These are phyloP conservation scores for Kodamaea fungicola DNA, from an alignment of 1,139 yeast species.

Conservation along the genomic window DNA sequence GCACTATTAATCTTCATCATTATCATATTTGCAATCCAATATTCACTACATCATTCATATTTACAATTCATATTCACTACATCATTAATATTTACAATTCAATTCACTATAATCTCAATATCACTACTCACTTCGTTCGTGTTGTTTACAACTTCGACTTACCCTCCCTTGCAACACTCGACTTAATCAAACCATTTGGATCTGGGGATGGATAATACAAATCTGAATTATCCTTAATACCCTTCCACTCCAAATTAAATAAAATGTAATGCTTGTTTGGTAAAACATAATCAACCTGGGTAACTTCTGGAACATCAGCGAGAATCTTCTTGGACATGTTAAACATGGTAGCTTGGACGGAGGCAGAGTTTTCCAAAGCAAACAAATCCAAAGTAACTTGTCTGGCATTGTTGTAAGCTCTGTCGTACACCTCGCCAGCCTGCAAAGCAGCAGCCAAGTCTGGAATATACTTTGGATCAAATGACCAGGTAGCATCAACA, in stretches of 20 bases:
- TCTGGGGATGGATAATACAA: slow-evolving; percentile 87
- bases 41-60: too few species aligned
- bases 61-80: too few species aligned
- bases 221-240: slow-evolving; percentile 73
- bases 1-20: too few species aligned
- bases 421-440: slow-evolving; percentile 67
- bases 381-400: slow-evolving; percentile 69
- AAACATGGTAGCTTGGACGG: slow-evolving; percentile 95
- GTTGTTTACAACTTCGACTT: slow-evolving; percentile 38
- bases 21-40: too few species aligned
- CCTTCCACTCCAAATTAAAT: slow-evolving; percentile 80
- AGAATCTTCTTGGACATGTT: slow-evolving; percentile 80
- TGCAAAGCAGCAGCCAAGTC: slow-evolving; percentile 49
- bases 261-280: slow-evolving; percentile 91
- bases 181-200: slow-evolving; percentile 88
- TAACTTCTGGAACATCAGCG: slow-evolving; percentile 51
- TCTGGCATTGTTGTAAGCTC: slow-evolving; percentile 58
- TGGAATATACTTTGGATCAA: slow-evolving; percentile 47
- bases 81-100: too few species aligned
- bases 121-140: too few species aligned
- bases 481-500: slow-evolving; percentile 73
- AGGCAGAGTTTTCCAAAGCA: slow-evolving; percentile 82
- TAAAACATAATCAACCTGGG: slow-evolving; percentile 64
- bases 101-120: too few species aligned
- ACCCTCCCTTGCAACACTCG: slow-evolving; percentile 68